Percentiles rank a stretch among this genome's conserved stretches.
Evolutionary conservation across 148 eudicot genomes (phyloP).

Genomic region (Rhododendron simsii): DNA sequence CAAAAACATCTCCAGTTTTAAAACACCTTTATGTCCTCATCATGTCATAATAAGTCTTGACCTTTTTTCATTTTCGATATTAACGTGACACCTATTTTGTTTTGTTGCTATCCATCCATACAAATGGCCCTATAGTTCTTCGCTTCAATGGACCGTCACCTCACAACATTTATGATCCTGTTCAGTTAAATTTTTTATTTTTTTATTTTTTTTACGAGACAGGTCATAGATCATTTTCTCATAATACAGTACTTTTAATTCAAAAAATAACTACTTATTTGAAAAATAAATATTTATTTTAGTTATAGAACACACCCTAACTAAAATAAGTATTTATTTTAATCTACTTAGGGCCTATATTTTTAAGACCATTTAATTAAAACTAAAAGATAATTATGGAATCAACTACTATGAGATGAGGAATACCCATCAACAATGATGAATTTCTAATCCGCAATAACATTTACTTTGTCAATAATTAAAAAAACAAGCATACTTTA

Average conservation of each 20-base stretch:
- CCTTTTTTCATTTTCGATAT: background rate
- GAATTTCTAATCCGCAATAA: background rate
- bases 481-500: too few relatives aligned
- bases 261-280: too few relatives aligned
- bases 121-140: conserved; percentile 2
- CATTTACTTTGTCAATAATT: background rate
- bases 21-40: conserved; percentile 33
- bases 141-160: background rate
- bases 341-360: background rate
- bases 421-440: background rate
- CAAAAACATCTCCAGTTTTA: conserved; percentile 12
- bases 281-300: too few relatives aligned
- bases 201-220: too few relatives aligned
- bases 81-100: conserved; percentile 12
- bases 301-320: too few relatives aligned
- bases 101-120: conserved; percentile 13
- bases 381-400: background rate
- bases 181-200: too few relatives aligned
- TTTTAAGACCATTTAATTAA: background rate
- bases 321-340: too few relatives aligned
- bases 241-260: too few relatives aligned
- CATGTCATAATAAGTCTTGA: conserved; percentile 14
- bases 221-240: too few relatives aligned
- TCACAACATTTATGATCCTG: background rate
- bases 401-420: background rate